Percentiles rank a stretch among this genome's conserved stretches.
phyloP scores from a whole-genome alignment of 176 grass and related monocot species.

The Eleusine indica region DNA sequence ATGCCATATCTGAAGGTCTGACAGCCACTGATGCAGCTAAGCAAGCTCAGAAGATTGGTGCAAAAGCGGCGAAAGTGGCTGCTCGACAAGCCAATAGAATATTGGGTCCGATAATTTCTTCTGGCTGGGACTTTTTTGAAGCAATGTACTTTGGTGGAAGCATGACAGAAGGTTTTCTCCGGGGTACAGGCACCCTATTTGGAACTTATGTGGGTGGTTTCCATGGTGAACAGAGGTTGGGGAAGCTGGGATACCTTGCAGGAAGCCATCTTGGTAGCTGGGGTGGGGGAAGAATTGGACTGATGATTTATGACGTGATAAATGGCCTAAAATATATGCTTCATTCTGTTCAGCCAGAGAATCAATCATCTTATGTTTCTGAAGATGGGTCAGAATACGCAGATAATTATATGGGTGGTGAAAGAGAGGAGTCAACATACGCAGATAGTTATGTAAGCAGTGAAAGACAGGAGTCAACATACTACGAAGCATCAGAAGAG shows the following conservation, averaged over 20 bases:
- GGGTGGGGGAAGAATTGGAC: slow-evolving; percentile 87
- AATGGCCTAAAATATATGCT: slow-evolving; percentile 77
- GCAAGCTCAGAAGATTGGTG: slow-evolving; percentile 76
- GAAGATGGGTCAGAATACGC: slow-evolving; percentile 41
- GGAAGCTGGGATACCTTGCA: slow-evolving; percentile 79
- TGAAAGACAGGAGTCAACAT: slow-evolving; percentile 34
- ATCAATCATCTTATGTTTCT: slow-evolving; percentile 31
- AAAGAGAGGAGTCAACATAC: slow-evolving; percentile 43
- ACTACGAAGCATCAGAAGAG: slow-evolving; percentile 42
- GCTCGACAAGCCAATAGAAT: slow-evolving; percentile 89
- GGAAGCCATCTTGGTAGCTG: slow-evolving; percentile 97
- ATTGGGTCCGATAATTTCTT: slow-evolving; percentile 87
- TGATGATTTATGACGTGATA: slow-evolving; percentile 95
- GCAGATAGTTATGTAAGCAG: slow-evolving; percentile 45
- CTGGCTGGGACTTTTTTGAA: slow-evolving; percentile 98
- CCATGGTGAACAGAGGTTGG: slow-evolving; percentile 86
- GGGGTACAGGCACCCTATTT: slow-evolving; percentile 83
- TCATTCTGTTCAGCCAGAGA: slow-evolving; percentile 53
- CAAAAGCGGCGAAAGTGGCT: slow-evolving; percentile 82
- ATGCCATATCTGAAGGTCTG: slow-evolving; percentile 71
- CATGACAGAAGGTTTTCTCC: slow-evolving; percentile 87
- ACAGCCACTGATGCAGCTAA: slow-evolving; percentile 62
- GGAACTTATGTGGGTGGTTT: slow-evolving; percentile 86
- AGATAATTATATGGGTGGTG: slow-evolving; percentile 42
- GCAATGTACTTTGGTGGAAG: slow-evolving; percentile 90